A percentile compares a stretch with the other conserved stretches of the same genome.
Conservation (phyloP, 2,329 filamentous ascomycete species). For the Purpureocillium lavendulum region DNA sequence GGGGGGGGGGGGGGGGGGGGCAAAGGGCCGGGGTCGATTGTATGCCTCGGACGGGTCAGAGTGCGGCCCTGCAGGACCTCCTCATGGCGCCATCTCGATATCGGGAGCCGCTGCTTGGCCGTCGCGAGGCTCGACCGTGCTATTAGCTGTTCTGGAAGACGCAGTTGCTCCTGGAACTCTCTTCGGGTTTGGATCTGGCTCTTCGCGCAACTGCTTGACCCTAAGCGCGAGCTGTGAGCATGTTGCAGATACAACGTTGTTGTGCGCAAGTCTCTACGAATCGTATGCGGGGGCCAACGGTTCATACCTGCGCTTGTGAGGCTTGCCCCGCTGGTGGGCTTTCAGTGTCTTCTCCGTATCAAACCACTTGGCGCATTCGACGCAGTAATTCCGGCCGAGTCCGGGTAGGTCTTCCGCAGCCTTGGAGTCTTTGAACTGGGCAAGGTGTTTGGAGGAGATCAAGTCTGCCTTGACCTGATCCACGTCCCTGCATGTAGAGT, state of each 20-base stretch:
- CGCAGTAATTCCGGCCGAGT: constrained; percentile 78
- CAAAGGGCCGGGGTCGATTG: too few relatives aligned
- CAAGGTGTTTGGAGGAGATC: constrained; percentile 67
- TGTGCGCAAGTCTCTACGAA: too few relatives aligned
- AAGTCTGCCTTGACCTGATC: constrained; percentile 88
- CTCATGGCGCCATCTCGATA: constrained; percentile 22
- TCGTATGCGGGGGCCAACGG: too few relatives aligned
- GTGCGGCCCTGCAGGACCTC: too few relatives aligned
- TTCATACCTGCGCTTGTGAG: constrained; percentile 72
- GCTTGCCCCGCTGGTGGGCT: constrained; percentile 76
- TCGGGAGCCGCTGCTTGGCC: constrained; percentile 14
- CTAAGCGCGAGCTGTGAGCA: constrained; percentile 32
- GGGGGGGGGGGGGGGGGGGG: too few relatives aligned
- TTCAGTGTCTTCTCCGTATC: constrained; percentile 72
- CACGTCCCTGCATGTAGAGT: constrained; percentile 61
- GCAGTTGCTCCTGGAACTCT: constrained; percentile 76
- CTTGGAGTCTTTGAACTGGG: constrained; percentile 70
- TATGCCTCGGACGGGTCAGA: too few relatives aligned
- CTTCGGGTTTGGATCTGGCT: constrained; percentile 80
- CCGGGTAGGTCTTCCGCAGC: constrained; percentile 80
- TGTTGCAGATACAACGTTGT: too few relatives aligned
- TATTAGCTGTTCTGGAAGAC: constrained; percentile 63
- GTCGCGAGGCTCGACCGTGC: neutral
- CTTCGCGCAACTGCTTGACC: constrained; percentile 72
- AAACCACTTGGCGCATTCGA: constrained; percentile 94